A percentile compares a stretch with the other conserved stretches of the same genome.
Evolutionary conservation across 1,139 yeast species (phyloP).

Genomic region (Geotrichum bryndzae): DNA sequence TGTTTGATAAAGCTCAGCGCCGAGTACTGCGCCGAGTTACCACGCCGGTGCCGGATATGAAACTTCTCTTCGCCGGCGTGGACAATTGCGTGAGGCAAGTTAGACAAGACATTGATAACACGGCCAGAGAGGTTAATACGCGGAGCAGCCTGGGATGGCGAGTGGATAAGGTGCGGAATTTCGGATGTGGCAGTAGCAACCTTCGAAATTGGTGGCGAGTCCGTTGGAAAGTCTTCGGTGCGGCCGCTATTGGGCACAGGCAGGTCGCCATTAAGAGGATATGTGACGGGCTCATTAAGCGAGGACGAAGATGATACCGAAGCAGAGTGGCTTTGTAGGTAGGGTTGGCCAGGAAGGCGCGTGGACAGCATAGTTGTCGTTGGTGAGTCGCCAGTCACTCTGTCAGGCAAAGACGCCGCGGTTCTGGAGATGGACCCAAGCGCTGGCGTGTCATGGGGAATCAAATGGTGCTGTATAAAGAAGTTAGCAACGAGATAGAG

Average conservation of each 20-base stretch:
- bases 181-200: background rate
- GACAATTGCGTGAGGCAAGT: constrained; percentile 55
- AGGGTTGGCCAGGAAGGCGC: background rate
- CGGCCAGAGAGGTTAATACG: constrained; percentile 50
- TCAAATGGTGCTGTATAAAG: background rate
- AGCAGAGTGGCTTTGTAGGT: background rate
- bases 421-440: constrained; percentile 15
- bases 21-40: constrained; percentile 79
- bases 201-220: background rate
- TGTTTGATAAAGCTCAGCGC: constrained; percentile 56
- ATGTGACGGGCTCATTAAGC: background rate
- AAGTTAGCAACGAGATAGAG: background rate
- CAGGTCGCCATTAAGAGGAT: background rate
- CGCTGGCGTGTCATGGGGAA: constrained; percentile 15
- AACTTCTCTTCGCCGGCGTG: constrained; percentile 19
- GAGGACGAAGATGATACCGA: constrained; percentile 2
- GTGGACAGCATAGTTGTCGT: constrained; percentile 1
- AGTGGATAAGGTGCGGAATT: constrained; percentile 11
- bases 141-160: constrained; percentile 23
- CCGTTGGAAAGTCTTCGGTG: background rate
- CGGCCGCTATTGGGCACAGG: background rate
- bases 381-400: constrained; percentile 4
- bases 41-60: constrained; percentile 47
- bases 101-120: constrained; percentile 61
- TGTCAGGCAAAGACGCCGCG: constrained; percentile 16